Percentiles rank a stretch among this genome's conserved stretches.
These are phyloP conservation scores for Cenchrus americanus DNA, from an alignment of 176 grass and related monocot genomes.

Conservation along the genomic window DNA sequence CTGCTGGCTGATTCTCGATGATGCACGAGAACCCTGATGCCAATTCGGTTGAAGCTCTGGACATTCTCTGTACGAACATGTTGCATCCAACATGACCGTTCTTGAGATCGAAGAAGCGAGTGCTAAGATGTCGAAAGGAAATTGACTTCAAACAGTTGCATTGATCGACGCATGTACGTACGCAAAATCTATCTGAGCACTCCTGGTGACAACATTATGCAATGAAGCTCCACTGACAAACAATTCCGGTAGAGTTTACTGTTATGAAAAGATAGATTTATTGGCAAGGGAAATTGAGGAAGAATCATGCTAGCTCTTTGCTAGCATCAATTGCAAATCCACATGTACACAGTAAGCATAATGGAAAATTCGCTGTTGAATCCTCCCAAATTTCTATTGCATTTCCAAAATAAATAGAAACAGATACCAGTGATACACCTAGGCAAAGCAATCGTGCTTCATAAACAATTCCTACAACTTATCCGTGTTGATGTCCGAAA, in stretches of 20 bases:
- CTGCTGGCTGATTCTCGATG: too few relatives aligned
- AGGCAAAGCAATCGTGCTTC: conserved; percentile 34
- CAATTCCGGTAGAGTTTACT: neutral
- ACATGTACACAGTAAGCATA: neutral
- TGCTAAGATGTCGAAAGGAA: too few relatives aligned
- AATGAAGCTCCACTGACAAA: too few relatives aligned
- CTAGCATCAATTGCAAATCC: conserved; percentile 5
- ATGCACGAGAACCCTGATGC: too few relatives aligned
- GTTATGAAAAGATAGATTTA: neutral
- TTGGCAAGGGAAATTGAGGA: neutral
- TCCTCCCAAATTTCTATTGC: conserved; percentile 26
- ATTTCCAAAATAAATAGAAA: conserved; percentile 27
- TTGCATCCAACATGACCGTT: too few relatives aligned
- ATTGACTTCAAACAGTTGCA: too few relatives aligned
- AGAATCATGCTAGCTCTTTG: neutral
- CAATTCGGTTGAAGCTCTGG: too few relatives aligned
- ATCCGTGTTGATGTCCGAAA: conserved; percentile 39
- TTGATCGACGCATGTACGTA: too few relatives aligned
- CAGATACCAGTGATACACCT: conserved; percentile 31
- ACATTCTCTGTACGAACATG: too few relatives aligned
- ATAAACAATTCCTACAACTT: conserved; percentile 43
- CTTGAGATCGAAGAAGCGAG: too few relatives aligned
- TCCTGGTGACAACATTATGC: too few relatives aligned
- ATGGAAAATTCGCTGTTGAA: conserved; percentile 7
- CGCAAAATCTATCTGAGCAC: neutral